Conservation (phyloP, 495 filamentous ascomycete species). For the Podospora fimiseda region DNA sequence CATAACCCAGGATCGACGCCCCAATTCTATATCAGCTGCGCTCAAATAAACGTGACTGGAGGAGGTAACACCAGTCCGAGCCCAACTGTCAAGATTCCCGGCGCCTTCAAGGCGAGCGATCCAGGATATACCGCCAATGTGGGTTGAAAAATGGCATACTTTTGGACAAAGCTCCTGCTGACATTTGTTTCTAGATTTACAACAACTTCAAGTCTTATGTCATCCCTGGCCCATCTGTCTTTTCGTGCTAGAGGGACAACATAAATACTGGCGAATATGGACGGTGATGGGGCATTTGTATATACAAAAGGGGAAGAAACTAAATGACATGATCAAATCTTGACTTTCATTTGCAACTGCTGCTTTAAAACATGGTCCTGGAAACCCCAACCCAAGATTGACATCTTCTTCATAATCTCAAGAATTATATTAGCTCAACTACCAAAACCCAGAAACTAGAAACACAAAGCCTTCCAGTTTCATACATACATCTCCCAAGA, state of each 20-base stretch:
- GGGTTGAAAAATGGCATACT: not conserved
- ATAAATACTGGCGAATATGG: too few species aligned
- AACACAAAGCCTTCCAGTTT: too few species aligned
- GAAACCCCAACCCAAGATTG: too few species aligned
- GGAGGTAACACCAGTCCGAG: constrained; percentile 42
- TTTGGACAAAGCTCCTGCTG: not conserved
- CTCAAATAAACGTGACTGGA: constrained; percentile 51
- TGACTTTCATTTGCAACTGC: too few species aligned
- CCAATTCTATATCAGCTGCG: constrained; percentile 53
- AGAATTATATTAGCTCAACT: too few species aligned
- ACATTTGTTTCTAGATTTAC: constrained; percentile 35
- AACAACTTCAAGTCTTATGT: constrained; percentile 46
- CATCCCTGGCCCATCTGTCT: constrained; percentile 43
- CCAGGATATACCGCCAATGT: constrained; percentile 47
- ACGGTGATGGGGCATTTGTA: too few species aligned
- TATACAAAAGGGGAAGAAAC: too few species aligned
- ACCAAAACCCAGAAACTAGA: too few species aligned
- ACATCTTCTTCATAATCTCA: too few species aligned
- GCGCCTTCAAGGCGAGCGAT: constrained; percentile 49
- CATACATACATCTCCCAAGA: too few species aligned
- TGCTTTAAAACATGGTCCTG: too few species aligned
- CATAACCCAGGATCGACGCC: constrained; percentile 49
- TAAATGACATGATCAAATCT: too few species aligned
- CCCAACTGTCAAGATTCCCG: constrained; percentile 46
- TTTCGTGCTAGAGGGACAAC: constrained; percentile 20